Evolutionary conservation across 371 early-diverging fungal species (phyloP).

Genomic region (Haplosporangium sp.): DNA sequence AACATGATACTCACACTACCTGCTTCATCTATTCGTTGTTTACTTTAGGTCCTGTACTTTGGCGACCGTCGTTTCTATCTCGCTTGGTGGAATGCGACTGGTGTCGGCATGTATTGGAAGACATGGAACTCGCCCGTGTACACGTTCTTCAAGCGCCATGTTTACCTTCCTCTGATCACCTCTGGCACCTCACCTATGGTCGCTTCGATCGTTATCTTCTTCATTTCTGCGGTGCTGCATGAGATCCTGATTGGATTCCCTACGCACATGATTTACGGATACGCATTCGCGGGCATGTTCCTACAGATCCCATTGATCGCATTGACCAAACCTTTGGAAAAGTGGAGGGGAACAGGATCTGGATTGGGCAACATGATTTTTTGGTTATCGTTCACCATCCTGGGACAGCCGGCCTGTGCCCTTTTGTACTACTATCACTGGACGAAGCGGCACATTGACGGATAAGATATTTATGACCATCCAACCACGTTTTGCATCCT

Average conservation of each 20-base stretch:
- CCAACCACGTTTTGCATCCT: background rate
- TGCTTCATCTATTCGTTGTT: background rate
- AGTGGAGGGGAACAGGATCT: conserved; percentile 77
- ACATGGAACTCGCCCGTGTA: conserved; percentile 93
- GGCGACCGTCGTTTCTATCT: conserved; percentile 92
- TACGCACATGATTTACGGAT: conserved; percentile 80
- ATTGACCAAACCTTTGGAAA: conserved; percentile 69
- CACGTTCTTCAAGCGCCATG: conserved; percentile 88
- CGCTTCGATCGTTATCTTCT: conserved; percentile 78
- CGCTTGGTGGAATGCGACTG: conserved; percentile 92
- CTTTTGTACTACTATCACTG: conserved; percentile 88
- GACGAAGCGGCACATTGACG: conserved; percentile 55
- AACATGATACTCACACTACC: background rate
- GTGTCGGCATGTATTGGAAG: conserved; percentile 88
- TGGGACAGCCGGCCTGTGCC: conserved; percentile 88
- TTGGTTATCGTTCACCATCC: conserved; percentile 86
- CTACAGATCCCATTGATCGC: conserved; percentile 89
- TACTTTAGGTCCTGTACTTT: conserved; percentile 74
- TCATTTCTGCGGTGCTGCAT: conserved; percentile 86
- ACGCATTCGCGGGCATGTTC: conserved; percentile 92
- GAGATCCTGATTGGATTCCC: conserved; percentile 90
- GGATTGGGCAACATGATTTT: conserved; percentile 89
- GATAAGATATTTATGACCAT: background rate
- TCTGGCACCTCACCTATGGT: conserved; percentile 61
- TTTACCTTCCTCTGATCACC: conserved; percentile 78